Base-by-base conservation (phyloP, 768 basidiomycete species). In the Leucocoprinus leucothites region DNA sequence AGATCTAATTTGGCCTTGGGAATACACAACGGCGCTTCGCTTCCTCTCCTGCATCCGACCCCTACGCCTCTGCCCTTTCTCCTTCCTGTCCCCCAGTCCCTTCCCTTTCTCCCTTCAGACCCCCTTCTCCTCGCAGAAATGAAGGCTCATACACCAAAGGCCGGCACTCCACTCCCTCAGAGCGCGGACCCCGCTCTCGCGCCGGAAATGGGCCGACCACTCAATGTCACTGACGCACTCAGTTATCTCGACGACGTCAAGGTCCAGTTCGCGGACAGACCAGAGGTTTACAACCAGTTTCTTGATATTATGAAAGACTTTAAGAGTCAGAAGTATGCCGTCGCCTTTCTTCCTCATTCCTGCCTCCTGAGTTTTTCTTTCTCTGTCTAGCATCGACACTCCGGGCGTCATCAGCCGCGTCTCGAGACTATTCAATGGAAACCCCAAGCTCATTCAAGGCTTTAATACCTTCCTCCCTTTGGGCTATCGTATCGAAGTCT, bases 251-350 rank as follows among this genome's bases (percentile, higher is more conserved):
- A 97, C 68, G 91, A 91, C 24, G 94, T 97, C 74, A 97, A 96
- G 76, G 78, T 83, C 41, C 90, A 94, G 74, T 97, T 96, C 69
- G 79, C 84, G 44, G 87, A 91, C 67, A 85, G 86, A 68, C 94
- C 94, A 18, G 91, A 94, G 64, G 93, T 96, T 24, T 97, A 97
- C 78, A 96, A 97, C 68, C 82, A 87, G 60, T 94, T 94, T 66
- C 71, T 95, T 70, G 93, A 96, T 69, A 95, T 97, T 66, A 97
- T 97, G 97, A 98, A 98, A 77, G 95, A 98, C 68, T 99, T 99
- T 71, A 99, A 99, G 75, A 92, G 93, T 64, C 92, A 96, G 73
- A 76, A 74, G 91, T 94, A 69, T 74, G 91, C 63, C 24, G 57
- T 36, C 36, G 59, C 59, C 46, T 24, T 44, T 58, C 46, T 53